Evolutionary conservation across 805 yeast genomes (phyloP).

Genomic region (Cyberlindnera suaveolens): DNA sequence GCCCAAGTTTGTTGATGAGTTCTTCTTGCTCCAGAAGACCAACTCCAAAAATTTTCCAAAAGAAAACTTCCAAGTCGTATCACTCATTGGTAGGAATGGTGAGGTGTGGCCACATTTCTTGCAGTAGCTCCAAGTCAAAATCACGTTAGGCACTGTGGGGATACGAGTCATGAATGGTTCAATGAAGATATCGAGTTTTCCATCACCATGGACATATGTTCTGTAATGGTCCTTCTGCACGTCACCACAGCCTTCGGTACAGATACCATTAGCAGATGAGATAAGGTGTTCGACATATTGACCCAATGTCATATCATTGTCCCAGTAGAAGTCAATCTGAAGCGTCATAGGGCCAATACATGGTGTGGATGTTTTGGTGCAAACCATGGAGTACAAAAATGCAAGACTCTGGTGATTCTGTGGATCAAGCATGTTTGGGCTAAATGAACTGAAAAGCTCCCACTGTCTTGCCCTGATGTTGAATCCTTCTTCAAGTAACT

Average conservation of each 20-base stretch:
- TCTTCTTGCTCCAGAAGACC: slow-evolving; percentile 63
- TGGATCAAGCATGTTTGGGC: slow-evolving; percentile 59
- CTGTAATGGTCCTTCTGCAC: slow-evolving; percentile 67
- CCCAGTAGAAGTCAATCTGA: slow-evolving; percentile 82
- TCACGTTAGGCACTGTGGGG: slow-evolving; percentile 57
- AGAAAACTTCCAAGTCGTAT: slow-evolving; percentile 83
- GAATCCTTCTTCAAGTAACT: slow-evolving; percentile 26
- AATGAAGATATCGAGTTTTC: slow-evolving; percentile 70
- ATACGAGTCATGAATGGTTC: slow-evolving; percentile 53
- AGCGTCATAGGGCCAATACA: slow-evolving; percentile 88
- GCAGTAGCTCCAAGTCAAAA: slow-evolving; percentile 90
- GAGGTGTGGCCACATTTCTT: slow-evolving; percentile 69
- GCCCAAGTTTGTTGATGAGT: slow-evolving; percentile 51
- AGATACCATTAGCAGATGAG: slow-evolving; percentile 54
- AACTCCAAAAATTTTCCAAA: slow-evolving; percentile 91
- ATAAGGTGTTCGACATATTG: slow-evolving; percentile 79
- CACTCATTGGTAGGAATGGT: slow-evolving; percentile 77
- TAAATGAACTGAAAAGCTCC: slow-evolving; percentile 52
- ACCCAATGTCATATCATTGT: slow-evolving; percentile 85
- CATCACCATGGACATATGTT: slow-evolving; percentile 83
- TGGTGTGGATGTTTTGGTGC: slow-evolving; percentile 80
- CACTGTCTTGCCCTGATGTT: slow-evolving; percentile 46
- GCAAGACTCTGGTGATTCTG: slow-evolving; percentile 73
- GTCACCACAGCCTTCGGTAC: slow-evolving; percentile 81
- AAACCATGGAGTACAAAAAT: slow-evolving; percentile 74